Evolutionary conservation across 2,329 filamentous ascomycete genomes (phyloP).

Genomic region (Fusarium nanum): DNA sequence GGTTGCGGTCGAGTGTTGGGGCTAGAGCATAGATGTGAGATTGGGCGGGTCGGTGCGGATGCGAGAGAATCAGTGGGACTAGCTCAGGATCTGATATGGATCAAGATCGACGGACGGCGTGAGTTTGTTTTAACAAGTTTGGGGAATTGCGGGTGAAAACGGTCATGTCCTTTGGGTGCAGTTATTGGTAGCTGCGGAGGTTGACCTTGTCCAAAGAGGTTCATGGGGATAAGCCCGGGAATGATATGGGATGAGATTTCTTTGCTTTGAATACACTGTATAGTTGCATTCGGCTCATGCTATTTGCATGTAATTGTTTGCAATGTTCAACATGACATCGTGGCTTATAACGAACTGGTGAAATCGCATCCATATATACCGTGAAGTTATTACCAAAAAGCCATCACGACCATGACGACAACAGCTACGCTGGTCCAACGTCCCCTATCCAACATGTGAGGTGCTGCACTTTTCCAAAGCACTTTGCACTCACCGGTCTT

Average conservation of each 20-base stretch:
- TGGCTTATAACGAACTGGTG: not conserved
- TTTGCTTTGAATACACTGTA: not conserved
- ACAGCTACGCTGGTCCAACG: not conserved
- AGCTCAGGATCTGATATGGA: slow-evolving; percentile 6
- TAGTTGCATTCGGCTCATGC: not conserved
- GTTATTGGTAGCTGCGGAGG: not conserved
- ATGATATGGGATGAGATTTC: not conserved
- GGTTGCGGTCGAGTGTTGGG: not conserved
- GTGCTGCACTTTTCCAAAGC: slow-evolving; percentile 44
- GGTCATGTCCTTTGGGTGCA: not conserved
- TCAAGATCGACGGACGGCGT: slow-evolving; percentile 6
- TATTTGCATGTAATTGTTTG: not conserved
- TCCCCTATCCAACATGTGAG: slow-evolving; percentile 5
- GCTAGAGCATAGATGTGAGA: slow-evolving; percentile 7
- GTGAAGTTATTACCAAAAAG: not conserved
- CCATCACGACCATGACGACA: slow-evolving; percentile 1
- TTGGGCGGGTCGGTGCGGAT: slow-evolving; percentile 17
- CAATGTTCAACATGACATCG: not conserved
- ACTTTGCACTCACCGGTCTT: slow-evolving; percentile 42
- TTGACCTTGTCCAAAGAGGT: not conserved
- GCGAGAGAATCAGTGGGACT: slow-evolving; percentile 15
- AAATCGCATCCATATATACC: not conserved
- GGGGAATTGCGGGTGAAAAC: slow-evolving; percentile 14
- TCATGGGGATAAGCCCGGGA: not conserved
- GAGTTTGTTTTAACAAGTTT: slow-evolving; percentile 10